Base-by-base conservation (phyloP, 768 basidiomycete species). In the Tephrocybe sp. region DNA sequence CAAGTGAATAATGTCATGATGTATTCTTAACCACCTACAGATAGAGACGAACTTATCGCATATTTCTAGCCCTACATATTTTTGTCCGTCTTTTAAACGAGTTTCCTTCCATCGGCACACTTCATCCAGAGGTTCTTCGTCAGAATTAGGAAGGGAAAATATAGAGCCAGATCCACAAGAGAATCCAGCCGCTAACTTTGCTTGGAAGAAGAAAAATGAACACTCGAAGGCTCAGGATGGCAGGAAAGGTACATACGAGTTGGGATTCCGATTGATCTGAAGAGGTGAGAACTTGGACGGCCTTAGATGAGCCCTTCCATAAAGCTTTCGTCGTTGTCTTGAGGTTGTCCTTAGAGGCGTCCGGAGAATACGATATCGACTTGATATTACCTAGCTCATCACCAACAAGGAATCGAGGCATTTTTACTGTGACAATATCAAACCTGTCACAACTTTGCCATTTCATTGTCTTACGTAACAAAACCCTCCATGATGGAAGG, bases 321-420 rank as follows among this genome's bases (percentile, higher is more conserved):
- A 59, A 4, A 73, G 41, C 16, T 63, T 72, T 25, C 64, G 69
- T 5, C 72, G 41, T 18, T 2, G 64, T 60, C 45, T 72, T 76
- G 47, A 60, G 54, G 39, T 61, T 65, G n/a, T 69, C 63, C 7
- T 57, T 44, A 13, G 64, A 53, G 10, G 55, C 38, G 10, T 64
- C 59, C 15, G 67, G 57, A 3, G 62, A 45, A 57, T 77, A 85
- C 9, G 58, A 67, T 48, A 88, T 59, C 7, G 79, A 65, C 67
- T 91, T 91, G 50, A 91, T 77, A 49, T 78, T 80, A 16, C 90
- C 91, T 25, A 88, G 80, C 55, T 89, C 85, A 68, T 92, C 91
- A 54, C 88, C 91, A 38, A 81, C 65, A 43, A 89, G 68, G 67
- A 91, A 90, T 50, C 77, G 78, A 62, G 80, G 69, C 85, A 88